These are phyloP conservation scores for Naganishia friedmannii DNA, from an alignment of 768 basidiomycete species.

Conservation along the genomic window DNA sequence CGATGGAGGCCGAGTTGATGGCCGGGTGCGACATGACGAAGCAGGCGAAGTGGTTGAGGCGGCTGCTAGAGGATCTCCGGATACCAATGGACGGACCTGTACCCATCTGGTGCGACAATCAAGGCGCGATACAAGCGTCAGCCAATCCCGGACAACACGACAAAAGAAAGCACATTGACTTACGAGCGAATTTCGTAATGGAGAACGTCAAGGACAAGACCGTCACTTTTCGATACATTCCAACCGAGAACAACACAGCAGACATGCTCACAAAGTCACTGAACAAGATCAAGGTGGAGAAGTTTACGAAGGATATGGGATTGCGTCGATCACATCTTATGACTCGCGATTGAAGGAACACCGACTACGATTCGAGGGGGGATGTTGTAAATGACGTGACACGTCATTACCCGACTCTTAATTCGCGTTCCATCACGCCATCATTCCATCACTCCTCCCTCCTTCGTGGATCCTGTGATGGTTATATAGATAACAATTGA, in stretches of 20 bases:
- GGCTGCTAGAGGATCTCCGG: constrained; percentile 15
- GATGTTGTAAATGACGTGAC: background rate
- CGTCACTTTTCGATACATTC: background rate
- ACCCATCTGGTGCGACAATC: constrained; percentile 12
- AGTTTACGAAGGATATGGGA: background rate
- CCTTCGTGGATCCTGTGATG: no score
- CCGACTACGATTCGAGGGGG: constrained; percentile 1
- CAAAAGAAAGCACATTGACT: constrained; percentile 55
- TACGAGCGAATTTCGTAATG: constrained; percentile 53
- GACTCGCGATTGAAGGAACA: no score
- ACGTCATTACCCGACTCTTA: no score
- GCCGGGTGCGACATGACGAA: constrained; percentile 49
- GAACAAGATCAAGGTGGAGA: background rate
- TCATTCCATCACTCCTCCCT: no score
- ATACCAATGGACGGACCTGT: background rate
- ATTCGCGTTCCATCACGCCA: no score
- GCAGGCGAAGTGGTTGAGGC: constrained; percentile 27
- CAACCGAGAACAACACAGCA: background rate
- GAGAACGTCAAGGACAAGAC: constrained; percentile 34
- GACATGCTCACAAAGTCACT: constrained; percentile 12
- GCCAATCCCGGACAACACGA: constrained; percentile 51
- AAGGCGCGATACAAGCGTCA: constrained; percentile 36
- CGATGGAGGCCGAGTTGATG: no score
- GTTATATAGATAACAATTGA: no score
- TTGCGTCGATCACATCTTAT: background rate